These are phyloP conservation scores for Cryptosporidium tyzzeri DNA, from an alignment of 169 alveolate species.

Conservation along the genomic window DNA sequence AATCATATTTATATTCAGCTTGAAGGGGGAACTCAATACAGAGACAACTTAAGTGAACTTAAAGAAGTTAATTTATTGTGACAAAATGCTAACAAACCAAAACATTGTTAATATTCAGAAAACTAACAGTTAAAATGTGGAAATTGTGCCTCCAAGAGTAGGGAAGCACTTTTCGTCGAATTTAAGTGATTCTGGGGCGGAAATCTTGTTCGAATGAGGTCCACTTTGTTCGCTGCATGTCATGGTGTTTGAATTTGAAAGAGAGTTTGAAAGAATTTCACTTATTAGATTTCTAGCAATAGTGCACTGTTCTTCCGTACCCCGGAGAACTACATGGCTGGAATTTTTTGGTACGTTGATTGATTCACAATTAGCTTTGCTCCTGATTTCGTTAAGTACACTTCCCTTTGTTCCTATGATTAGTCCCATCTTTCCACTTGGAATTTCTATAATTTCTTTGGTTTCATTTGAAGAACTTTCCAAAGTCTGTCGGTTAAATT, in stretches of 20 bases:
- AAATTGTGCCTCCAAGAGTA: slow-evolving; percentile 38
- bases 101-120: neutral
- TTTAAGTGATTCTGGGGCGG: slow-evolving; percentile 46
- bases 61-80: neutral
- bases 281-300: slow-evolving; percentile 66
- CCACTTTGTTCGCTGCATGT: slow-evolving; percentile 54
- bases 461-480: slow-evolving; percentile 43
- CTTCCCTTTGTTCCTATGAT: slow-evolving; percentile 64
- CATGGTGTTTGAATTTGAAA: slow-evolving; percentile 56
- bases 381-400: slow-evolving; percentile 63
- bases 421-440: slow-evolving; percentile 65
- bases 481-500: slow-evolving; percentile 36
- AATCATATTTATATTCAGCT: too few species aligned
- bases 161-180: slow-evolving; percentile 76
- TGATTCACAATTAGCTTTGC: slow-evolving; percentile 61
- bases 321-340: slow-evolving; percentile 57
- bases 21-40: neutral
- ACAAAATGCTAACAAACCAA: neutral
- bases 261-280: slow-evolving; percentile 54
- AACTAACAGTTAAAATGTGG: neutral
- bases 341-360: slow-evolving; percentile 61
- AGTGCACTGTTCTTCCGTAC: slow-evolving; percentile 72
- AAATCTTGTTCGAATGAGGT: neutral
- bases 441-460: slow-evolving; percentile 54
- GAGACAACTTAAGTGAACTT: neutral